Conservation (phyloP, 371 early-diverging fungal genomes). For the Mortierella sp. region DNA sequence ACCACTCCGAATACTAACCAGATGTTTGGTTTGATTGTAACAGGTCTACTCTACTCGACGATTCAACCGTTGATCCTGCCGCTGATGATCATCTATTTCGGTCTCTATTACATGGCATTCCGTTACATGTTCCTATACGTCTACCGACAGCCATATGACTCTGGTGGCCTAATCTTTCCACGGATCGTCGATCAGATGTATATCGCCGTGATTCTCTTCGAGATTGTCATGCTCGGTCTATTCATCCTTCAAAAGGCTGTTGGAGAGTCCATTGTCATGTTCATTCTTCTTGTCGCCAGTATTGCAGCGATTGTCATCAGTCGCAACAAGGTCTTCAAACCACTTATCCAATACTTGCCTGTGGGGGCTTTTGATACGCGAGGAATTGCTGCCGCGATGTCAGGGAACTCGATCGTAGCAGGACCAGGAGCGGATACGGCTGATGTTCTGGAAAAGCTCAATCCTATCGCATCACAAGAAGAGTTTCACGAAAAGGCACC, state of each 20-base stretch:
- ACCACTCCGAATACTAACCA: no score
- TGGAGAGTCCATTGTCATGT: conserved; percentile 33
- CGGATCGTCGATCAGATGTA: conserved; percentile 75
- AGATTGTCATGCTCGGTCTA: conserved; percentile 74
- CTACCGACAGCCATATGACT: conserved; percentile 66
- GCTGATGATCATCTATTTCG: conserved; percentile 80
- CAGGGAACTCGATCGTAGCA: not conserved
- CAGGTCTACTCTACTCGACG: conserved; percentile 79
- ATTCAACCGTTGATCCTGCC: conserved; percentile 85
- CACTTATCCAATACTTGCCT: conserved; percentile 28
- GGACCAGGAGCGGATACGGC: not conserved
- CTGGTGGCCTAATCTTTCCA: conserved; percentile 78
- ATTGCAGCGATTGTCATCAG: conserved; percentile 19
- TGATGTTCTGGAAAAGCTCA: conserved; percentile 1
- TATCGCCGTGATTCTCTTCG: conserved; percentile 73
- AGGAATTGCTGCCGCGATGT: not conserved
- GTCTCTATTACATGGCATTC: conserved; percentile 80
- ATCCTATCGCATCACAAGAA: conserved; percentile 20
- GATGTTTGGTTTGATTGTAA: not conserved
- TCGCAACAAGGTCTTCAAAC: conserved; percentile 33
- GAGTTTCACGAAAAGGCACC: conserved; percentile 28
- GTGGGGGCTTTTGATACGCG: conserved; percentile 23
- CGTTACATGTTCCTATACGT: conserved; percentile 83
- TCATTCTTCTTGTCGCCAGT: conserved; percentile 22
- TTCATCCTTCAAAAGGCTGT: conserved; percentile 37